Evolutionary conservation across 164 flowering plant genomes (phyloP).

Genomic region (Magnolia kwangsiensis): DNA sequence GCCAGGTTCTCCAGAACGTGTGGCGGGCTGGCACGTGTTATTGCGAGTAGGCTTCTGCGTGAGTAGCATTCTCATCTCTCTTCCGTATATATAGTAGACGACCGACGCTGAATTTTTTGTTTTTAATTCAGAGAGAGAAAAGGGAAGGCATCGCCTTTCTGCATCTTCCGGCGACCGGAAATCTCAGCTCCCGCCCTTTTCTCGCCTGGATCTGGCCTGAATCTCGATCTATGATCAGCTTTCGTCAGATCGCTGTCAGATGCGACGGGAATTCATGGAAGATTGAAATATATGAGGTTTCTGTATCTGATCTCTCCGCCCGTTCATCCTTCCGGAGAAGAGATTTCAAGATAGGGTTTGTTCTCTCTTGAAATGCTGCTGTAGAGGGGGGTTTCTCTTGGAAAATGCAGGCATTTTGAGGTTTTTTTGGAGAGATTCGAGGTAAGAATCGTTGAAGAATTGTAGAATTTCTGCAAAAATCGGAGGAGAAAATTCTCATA

Average conservation of each 20-base stretch:
- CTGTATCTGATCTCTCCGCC: neutral
- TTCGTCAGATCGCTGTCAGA: neutral
- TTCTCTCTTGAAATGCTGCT: constrained; percentile 1
- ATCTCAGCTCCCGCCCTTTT: neutral
- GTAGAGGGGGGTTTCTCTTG: neutral
- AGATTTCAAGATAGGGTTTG: constrained; percentile 4
- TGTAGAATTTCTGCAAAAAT: neutral
- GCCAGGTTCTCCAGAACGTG: neutral
- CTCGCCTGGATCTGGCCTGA: constrained; percentile 13
- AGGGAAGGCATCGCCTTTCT: neutral
- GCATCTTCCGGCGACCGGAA: constrained; percentile 3
- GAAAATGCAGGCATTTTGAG: neutral
- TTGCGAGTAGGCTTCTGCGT: neutral
- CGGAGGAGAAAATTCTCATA: neutral
- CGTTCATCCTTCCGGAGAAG: neutral
- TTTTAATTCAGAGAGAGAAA: neutral
- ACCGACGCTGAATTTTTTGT: neutral
- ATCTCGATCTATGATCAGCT: neutral
- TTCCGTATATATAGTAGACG: constrained; percentile 1
- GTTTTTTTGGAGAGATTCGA: neutral
- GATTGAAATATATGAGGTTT: neutral
- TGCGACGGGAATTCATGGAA: neutral
- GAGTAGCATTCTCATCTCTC: neutral
- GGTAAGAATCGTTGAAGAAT: neutral
- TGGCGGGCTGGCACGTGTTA: no score